Conservation (phyloP, 805 yeast species). For the Wilhelminamyces savonicus region DNA sequence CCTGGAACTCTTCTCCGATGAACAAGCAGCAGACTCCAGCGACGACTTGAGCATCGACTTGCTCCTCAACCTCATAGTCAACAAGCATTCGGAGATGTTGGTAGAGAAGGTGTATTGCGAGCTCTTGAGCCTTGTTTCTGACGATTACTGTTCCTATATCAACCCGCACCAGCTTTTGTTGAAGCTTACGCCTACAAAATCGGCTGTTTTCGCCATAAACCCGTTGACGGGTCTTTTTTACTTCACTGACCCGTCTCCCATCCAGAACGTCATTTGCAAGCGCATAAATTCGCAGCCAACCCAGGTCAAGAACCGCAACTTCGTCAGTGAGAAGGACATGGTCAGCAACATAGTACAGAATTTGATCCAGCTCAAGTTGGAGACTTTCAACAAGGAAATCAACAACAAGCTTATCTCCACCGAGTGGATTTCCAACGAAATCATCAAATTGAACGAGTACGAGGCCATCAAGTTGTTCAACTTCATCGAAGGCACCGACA, state of each 20-base stretch:
- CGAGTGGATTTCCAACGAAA: constrained; percentile 62
- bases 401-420: constrained; percentile 53
- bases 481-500: constrained; percentile 17
- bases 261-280: constrained; percentile 25
- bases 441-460: constrained; percentile 41
- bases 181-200: constrained; percentile 24
- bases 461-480: constrained; percentile 41
- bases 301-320: constrained; percentile 10
- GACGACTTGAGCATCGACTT: constrained; percentile 30
- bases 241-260: constrained; percentile 32
- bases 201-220: constrained; percentile 32
- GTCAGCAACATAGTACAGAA: constrained; percentile 21
- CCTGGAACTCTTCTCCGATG: not conserved
- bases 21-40: constrained; percentile 9
- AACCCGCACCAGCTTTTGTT: constrained; percentile 30
- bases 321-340: constrained; percentile 26
- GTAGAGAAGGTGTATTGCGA: constrained; percentile 17
- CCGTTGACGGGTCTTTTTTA: constrained; percentile 36
- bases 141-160: constrained; percentile 10
- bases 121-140: constrained; percentile 3
- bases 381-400: constrained; percentile 45
- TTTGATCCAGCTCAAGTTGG: constrained; percentile 43
- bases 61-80: constrained; percentile 28
- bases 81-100: constrained; percentile 31
- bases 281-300: constrained; percentile 22